A percentile compares a stretch with the other conserved stretches of the same genome.
Conservation (phyloP, 2,329 filamentous ascomycete genomes). For the Cordyceps farinosa region DNA sequence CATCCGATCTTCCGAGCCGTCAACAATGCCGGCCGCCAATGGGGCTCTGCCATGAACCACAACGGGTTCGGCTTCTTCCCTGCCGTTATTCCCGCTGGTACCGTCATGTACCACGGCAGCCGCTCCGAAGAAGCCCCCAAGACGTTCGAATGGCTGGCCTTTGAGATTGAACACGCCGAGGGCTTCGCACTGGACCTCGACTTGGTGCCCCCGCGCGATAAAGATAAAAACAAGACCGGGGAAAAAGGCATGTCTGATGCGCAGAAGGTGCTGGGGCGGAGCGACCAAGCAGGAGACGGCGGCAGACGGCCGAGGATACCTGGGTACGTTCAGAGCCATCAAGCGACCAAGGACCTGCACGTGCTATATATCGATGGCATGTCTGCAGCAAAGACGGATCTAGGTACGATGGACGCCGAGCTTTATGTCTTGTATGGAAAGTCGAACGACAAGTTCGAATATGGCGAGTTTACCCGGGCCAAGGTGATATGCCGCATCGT, state of each 20-base stretch:
- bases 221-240: neutral
- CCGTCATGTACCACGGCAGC: constrained; percentile 65
- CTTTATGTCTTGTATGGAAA: constrained; percentile 53
- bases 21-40: constrained; percentile 69
- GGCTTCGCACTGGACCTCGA: constrained; percentile 48
- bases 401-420: constrained; percentile 66
- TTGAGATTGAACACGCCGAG: constrained; percentile 71
- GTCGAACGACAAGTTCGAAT: constrained; percentile 25
- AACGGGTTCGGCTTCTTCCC: constrained; percentile 73
- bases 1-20: constrained; percentile 70
- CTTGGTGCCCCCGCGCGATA: neutral
- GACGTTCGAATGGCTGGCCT: constrained; percentile 68
- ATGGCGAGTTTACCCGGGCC: constrained; percentile 51
- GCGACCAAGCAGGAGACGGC: constrained; percentile 18
- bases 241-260: neutral
- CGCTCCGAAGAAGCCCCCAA: constrained; percentile 41
- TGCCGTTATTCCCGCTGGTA: constrained; percentile 60
- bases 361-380: constrained; percentile 69
- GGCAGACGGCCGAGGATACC: neutral
- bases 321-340: constrained; percentile 67
- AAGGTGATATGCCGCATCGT: constrained; percentile 53
- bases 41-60: constrained; percentile 68
- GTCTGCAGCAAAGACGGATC: constrained; percentile 60
- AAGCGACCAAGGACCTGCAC: constrained; percentile 52
- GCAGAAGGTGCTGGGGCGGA: constrained; percentile 8